These are phyloP conservation scores for Diutina catenulata DNA, from an alignment of 1,139 yeast species.

Conservation along the genomic window DNA sequence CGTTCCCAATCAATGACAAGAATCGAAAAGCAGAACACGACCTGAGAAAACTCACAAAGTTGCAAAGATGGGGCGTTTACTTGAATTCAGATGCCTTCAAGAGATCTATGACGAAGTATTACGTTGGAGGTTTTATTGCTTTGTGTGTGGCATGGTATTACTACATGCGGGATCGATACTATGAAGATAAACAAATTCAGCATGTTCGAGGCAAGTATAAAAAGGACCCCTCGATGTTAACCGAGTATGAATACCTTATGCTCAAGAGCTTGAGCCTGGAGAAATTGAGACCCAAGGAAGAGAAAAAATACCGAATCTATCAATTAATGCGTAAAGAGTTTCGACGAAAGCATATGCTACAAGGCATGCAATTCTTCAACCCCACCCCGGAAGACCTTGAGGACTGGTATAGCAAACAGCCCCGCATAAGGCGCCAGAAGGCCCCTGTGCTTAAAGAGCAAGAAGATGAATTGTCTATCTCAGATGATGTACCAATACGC, in stretches of 20 bases:
- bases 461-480: conserved; percentile 3
- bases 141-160: conserved; percentile 49
- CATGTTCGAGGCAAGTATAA: conserved; percentile 31
- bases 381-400: conserved; percentile 42
- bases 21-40: not conserved
- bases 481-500: conserved; percentile 9
- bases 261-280: conserved; percentile 42
- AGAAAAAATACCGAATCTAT: conserved; percentile 39
- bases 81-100: conserved; percentile 27
- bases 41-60: not conserved
- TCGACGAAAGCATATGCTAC: conserved; percentile 34
- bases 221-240: conserved; percentile 25
- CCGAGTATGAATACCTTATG: conserved; percentile 54
- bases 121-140: conserved; percentile 44
- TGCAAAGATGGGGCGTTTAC: conserved; percentile 26
- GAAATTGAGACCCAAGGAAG: conserved; percentile 43
- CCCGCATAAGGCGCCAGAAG: conserved; percentile 12
- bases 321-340: conserved; percentile 41
- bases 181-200: conserved; percentile 51
- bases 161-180: conserved; percentile 56
- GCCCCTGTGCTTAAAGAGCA: conserved; percentile 1
- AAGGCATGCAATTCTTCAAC: conserved; percentile 33
- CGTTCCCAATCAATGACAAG: conserved; percentile 2
- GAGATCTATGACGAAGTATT: conserved; percentile 32
- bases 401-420: conserved; percentile 31